phyloP scores from a whole-genome alignment of 2,329 filamentous ascomycete genomes.

The Amphichorda felina region DNA sequence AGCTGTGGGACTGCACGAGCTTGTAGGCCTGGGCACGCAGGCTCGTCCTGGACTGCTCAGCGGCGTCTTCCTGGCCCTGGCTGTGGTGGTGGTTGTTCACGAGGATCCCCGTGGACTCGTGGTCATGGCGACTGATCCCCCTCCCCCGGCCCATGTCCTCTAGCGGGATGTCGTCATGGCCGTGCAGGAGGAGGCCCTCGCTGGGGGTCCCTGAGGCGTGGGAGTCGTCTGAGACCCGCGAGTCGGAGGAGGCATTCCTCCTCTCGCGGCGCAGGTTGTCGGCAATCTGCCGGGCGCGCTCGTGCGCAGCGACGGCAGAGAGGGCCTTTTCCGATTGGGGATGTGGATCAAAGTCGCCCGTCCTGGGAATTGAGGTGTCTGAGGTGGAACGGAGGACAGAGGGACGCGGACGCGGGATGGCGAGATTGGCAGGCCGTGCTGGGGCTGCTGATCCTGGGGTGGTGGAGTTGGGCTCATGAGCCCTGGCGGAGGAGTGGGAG shows the following conservation, averaged over 20 bases:
- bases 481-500: no score
- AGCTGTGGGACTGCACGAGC: neutral
- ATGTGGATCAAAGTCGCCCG: conserved; percentile 12
- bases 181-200: no score
- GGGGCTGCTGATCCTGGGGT: no score
- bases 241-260: conserved; percentile 2
- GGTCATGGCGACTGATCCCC: no score
- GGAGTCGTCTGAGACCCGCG: neutral
- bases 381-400: conserved; percentile 31
- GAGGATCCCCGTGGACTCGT: no score
- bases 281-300: conserved; percentile 28
- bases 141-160: no score
- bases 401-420: conserved; percentile 19
- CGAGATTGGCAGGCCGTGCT: neutral
- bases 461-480: no score
- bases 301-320: conserved; percentile 28
- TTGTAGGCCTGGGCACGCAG: neutral
- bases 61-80: no score
- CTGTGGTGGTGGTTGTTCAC: no score
- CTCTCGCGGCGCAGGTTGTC: conserved; percentile 16
- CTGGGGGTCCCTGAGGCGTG: no score
- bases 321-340: conserved; percentile 12
- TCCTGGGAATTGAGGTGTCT: conserved; percentile 21
- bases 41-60: neutral
- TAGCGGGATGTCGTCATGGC: no score